Evolutionary conservation across 2,329 filamentous ascomycete genomes (phyloP).

Genomic region (Monosporascus sp.): DNA sequence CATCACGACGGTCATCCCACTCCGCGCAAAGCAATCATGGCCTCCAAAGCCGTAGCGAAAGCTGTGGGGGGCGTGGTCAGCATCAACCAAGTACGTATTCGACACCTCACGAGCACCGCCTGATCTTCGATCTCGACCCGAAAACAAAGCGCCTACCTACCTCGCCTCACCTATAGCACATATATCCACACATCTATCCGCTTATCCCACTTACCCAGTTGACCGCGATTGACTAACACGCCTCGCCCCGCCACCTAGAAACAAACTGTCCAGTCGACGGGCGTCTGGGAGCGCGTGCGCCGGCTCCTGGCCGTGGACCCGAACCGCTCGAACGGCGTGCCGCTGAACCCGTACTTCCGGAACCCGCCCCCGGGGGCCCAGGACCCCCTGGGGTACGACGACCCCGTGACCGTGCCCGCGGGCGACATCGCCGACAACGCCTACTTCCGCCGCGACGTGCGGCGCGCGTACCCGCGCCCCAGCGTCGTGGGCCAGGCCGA

Average conservation of each 20-base stretch:
- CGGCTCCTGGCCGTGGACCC: constrained; percentile 75
- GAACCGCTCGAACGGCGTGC: constrained; percentile 84
- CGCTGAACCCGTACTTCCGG: constrained; percentile 88
- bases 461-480: constrained; percentile 74
- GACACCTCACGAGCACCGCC: not conserved
- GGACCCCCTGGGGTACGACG: constrained; percentile 68
- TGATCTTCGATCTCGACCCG: not conserved
- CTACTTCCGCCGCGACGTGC: constrained; percentile 91
- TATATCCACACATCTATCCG: too few relatives aligned
- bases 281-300: constrained; percentile 82
- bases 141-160: not conserved
- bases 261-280: constrained; percentile 87
- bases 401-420: constrained; percentile 78
- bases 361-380: constrained; percentile 73
- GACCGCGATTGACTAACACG: constrained; percentile 12
- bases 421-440: constrained; percentile 86
- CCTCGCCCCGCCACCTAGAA: constrained; percentile 54
- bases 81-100: constrained; percentile 51
- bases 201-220: not conserved
- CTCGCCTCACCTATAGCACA: not conserved
- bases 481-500: constrained; percentile 80
- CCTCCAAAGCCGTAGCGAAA: constrained; percentile 55
- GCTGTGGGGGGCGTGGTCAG: constrained; percentile 49
- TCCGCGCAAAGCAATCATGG: constrained; percentile 44
- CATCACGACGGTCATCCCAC: constrained; percentile 10